Conservation (phyloP, 2,329 filamentous ascomycete genomes). For the Trichoderma sp. region DNA sequence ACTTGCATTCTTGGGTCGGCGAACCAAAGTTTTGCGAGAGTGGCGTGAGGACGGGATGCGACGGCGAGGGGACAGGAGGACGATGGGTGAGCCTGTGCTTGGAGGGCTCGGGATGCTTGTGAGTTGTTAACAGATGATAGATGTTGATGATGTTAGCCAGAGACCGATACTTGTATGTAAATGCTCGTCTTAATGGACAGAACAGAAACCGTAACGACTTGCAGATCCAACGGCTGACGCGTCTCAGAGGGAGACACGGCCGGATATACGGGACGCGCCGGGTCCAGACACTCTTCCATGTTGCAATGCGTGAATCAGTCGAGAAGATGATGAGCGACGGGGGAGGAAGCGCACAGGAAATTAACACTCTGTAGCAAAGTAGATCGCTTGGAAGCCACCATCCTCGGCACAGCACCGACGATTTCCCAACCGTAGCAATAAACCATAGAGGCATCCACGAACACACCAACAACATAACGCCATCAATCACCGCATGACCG, state of each 20-base stretch:
- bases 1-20: neutral
- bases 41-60: slow-evolving; percentile 17
- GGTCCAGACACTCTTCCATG: neutral
- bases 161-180: neutral
- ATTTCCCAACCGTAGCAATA: neutral
- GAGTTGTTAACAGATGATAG: neutral
- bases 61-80: slow-evolving; percentile 3
- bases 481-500: neutral
- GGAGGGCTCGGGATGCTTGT: too few relatives aligned
- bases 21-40: neutral
- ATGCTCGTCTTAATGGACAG: neutral
- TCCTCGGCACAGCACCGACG: neutral
- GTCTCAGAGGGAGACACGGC: neutral
- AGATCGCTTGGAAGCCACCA: too few relatives aligned
- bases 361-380: too few relatives aligned
- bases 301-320: neutral
- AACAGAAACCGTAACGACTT: neutral
- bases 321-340: neutral
- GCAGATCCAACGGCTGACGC: neutral
- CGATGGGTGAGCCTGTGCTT: neutral
- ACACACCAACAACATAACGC: neutral
- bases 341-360: neutral
- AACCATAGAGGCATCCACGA: neutral
- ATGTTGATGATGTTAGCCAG: neutral
- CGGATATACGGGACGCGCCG: neutral